Evolutionary conservation across 139 green algal species (phyloP).

Genomic region (Zygnema circumcarinatum): DNA sequence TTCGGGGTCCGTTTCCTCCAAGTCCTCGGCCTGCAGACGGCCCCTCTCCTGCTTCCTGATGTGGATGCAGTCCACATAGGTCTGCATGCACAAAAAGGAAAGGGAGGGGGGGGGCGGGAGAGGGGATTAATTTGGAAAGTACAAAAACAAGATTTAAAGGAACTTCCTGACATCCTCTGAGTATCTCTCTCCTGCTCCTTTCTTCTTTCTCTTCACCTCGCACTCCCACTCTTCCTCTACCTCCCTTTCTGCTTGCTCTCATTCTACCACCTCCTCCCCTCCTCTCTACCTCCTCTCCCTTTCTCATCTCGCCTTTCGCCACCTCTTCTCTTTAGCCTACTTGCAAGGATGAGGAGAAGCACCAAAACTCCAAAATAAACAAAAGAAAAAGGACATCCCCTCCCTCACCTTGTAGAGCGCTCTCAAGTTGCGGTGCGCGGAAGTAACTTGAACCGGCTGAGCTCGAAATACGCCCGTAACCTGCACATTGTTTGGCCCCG

Average conservation of each 20-base stretch:
- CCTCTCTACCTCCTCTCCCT: no score
- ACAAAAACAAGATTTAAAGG: no score
- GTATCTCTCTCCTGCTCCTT: no score
- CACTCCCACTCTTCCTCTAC: no score
- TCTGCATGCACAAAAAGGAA: constrained; percentile 46
- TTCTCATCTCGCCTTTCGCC: no score
- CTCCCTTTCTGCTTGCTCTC: no score
- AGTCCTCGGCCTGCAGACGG: constrained; percentile 34
- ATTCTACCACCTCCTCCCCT: no score
- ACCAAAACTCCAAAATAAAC: no score
- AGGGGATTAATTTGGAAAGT: background rate
- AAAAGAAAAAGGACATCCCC: no score
- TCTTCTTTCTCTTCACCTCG: no score
- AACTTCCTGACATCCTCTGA: background rate
- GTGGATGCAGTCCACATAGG: constrained; percentile 93
- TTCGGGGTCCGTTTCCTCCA: constrained; percentile 40
- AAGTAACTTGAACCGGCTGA: constrained; percentile 76
- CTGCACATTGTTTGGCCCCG: background rate
- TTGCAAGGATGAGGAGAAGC: no score
- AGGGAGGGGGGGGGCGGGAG: background rate
- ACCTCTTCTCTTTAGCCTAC: no score
- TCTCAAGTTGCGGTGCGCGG: constrained; percentile 64
- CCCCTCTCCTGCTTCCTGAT: constrained; percentile 74
- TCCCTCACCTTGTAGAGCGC: constrained; percentile 72
- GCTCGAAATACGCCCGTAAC: constrained; percentile 83